Conservation (phyloP, 1,284 basidiomycete species). For the Puccinia polysora region DNA sequence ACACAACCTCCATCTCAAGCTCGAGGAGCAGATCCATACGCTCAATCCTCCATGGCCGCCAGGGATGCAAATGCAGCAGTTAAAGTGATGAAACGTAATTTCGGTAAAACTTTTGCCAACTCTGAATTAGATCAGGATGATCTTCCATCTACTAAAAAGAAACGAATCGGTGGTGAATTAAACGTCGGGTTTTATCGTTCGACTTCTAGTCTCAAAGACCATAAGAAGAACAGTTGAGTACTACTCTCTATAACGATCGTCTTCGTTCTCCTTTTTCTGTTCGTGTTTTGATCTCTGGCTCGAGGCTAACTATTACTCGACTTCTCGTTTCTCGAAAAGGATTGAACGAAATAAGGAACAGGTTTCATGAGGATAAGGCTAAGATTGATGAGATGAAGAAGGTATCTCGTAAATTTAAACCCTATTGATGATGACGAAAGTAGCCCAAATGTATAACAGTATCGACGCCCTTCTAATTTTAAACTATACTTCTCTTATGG, state of each 20-base stretch:
- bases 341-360: no score
- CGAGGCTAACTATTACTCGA: no score
- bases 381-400: no score
- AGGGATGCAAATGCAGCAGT: slow-evolving; percentile 23
- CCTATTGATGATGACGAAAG: no score
- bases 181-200: not conserved
- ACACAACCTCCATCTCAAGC: slow-evolving; percentile 1
- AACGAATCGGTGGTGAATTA: slow-evolving; percentile 4
- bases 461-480: no score
- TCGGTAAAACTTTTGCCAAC: slow-evolving; percentile 12
- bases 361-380: no score
- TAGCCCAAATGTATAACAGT: no score
- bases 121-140: not conserved
- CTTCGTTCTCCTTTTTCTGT: not conserved
- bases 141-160: not conserved
- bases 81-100: slow-evolving; percentile 39
- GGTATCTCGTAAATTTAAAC: no score
- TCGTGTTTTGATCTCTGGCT: no score
- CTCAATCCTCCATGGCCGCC: slow-evolving; percentile 39
- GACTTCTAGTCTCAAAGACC: not conserved
- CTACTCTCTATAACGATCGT: not conserved
- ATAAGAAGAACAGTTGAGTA: not conserved
- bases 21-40: slow-evolving; percentile 30
- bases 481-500: no score
- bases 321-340: no score